phyloP scores from a whole-genome alignment of 2,329 filamentous ascomycete genomes.

The Coniochaeta sp. region DNA sequence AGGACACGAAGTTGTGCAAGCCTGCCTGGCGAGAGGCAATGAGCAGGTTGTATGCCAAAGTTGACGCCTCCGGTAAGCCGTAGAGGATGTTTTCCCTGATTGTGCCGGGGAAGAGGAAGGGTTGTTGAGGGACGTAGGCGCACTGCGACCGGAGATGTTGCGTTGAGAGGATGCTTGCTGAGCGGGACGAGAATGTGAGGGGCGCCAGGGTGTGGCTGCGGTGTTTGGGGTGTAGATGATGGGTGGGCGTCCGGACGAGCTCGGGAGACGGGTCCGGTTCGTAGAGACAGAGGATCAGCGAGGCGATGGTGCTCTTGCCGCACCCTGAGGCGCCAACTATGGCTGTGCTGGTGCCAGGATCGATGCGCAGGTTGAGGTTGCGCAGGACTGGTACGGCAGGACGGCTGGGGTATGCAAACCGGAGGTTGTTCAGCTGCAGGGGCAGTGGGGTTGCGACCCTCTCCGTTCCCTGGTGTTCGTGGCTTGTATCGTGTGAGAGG shows the following conservation, averaged over 20 bases:
- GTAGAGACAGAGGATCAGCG: constrained; percentile 69
- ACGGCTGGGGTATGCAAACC: constrained; percentile 64
- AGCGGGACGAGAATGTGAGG: constrained; percentile 50
- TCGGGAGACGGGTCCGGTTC: constrained; percentile 19
- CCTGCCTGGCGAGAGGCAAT: constrained; percentile 50
- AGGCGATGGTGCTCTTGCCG: constrained; percentile 82
- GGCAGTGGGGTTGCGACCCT: constrained; percentile 31
- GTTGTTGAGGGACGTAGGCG: constrained; percentile 61
- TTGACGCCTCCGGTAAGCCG: constrained; percentile 52
- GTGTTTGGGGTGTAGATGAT: background rate
- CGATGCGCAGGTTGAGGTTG: constrained; percentile 58
- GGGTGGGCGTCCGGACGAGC: background rate
- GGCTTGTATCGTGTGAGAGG: constrained; percentile 45
- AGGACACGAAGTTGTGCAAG: constrained; percentile 69
- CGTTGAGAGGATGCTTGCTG: constrained; percentile 53
- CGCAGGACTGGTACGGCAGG: constrained; percentile 47
- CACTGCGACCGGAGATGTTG: constrained; percentile 51
- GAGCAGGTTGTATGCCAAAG: constrained; percentile 39
- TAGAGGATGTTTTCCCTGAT: constrained; percentile 79
- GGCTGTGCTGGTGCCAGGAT: constrained; percentile 58
- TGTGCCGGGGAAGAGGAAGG: constrained; percentile 70
- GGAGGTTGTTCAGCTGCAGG: constrained; percentile 47
- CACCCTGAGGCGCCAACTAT: constrained; percentile 80
- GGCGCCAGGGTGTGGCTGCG: constrained; percentile 14
- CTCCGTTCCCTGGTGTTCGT: constrained; percentile 44